These are phyloP conservation scores for Ophiostoma ips DNA, from an alignment of 2,329 filamentous ascomycete genomes.

Conservation along the genomic window DNA sequence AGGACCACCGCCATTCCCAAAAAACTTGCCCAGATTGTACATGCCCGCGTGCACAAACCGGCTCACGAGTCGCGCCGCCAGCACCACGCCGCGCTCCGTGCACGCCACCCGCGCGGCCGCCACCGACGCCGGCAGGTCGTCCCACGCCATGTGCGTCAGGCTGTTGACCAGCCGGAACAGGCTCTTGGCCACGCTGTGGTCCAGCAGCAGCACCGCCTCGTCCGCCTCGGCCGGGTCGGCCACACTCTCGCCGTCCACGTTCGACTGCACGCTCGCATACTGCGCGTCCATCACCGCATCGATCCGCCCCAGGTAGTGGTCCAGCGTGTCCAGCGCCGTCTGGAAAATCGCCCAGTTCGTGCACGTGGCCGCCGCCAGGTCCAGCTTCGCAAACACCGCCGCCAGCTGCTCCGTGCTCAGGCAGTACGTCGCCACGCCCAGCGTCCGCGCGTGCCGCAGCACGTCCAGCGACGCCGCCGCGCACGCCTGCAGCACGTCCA, in stretches of 20 bases:
- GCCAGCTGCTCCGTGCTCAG: constrained; percentile 37
- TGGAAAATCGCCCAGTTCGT: constrained; percentile 36
- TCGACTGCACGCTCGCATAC: constrained; percentile 20
- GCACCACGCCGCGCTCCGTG: constrained; percentile 28
- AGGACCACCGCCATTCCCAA: constrained; percentile 22
- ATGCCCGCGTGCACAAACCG: constrained; percentile 26
- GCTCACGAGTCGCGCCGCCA: constrained; percentile 33
- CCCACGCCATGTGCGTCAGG: constrained; percentile 7
- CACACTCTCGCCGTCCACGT: constrained; percentile 18
- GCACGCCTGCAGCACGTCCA: constrained; percentile 38
- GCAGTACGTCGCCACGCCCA: constrained; percentile 34
- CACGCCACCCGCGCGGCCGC: constrained; percentile 17
- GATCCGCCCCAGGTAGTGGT: constrained; percentile 31
- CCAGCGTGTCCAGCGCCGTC: constrained; percentile 31
- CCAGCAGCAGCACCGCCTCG: constrained; percentile 35
- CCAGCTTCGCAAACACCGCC: constrained; percentile 35
- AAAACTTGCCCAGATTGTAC: constrained; percentile 30
- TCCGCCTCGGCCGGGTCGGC: constrained; percentile 26
- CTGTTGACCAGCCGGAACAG: constrained; percentile 31
- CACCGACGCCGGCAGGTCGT: not conserved
- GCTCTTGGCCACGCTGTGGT: constrained; percentile 31
- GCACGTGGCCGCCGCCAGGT: constrained; percentile 23
- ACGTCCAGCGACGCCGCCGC: constrained; percentile 37
- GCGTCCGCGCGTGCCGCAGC: constrained; percentile 29
- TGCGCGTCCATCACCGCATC: constrained; percentile 28